Evolutionary conservation across 2,329 filamentous ascomycete genomes (phyloP).

Genomic region (Penicillium sp.): DNA sequence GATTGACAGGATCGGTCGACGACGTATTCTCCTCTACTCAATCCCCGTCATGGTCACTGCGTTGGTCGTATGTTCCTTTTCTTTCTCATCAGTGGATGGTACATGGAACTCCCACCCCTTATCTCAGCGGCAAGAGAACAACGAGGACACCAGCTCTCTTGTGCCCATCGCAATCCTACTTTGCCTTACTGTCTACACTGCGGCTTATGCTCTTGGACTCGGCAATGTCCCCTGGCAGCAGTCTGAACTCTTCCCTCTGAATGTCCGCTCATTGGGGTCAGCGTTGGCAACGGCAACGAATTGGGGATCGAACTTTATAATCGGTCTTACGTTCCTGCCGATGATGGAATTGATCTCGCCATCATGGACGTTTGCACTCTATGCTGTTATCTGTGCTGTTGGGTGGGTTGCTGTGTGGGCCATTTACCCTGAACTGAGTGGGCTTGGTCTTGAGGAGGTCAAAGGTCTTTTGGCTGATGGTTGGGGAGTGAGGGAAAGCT

Average conservation of each 20-base stretch:
- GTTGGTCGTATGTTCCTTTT: slow-evolving; percentile 65
- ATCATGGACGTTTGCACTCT: slow-evolving; percentile 74
- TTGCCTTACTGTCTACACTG: slow-evolving; percentile 78
- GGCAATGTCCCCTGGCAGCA: slow-evolving; percentile 97
- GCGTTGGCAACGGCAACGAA: slow-evolving; percentile 68
- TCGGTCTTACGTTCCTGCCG: slow-evolving; percentile 82
- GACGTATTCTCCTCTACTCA: slow-evolving; percentile 75
- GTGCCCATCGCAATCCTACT: slow-evolving; percentile 59
- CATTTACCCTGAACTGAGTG: slow-evolving; percentile 84
- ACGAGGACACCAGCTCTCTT: slow-evolving; percentile 25
- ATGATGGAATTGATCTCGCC: slow-evolving; percentile 75
- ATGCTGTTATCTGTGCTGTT: slow-evolving; percentile 62
- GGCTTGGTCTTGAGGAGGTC: slow-evolving; percentile 76
- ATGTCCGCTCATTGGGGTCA: slow-evolving; percentile 60
- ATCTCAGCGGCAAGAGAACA: slow-evolving; percentile 19
- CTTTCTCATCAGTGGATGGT: slow-evolving; percentile 64
- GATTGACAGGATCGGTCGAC: slow-evolving; percentile 74
- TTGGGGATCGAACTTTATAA: slow-evolving; percentile 81
- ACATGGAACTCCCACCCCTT: slow-evolving; percentile 18
- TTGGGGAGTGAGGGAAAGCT: slow-evolving; percentile 63
- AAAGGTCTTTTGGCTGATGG: slow-evolving; percentile 65
- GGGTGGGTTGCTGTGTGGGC: slow-evolving; percentile 67
- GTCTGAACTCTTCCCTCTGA: slow-evolving; percentile 76
- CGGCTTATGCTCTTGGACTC: slow-evolving; percentile 78
- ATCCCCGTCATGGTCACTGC: slow-evolving; percentile 79